Evolutionary conservation across 768 basidiomycete genomes (phyloP), one percentile per base, ranked within the genome.

Genomic region (Pleurotus tuoliensis): DNA sequence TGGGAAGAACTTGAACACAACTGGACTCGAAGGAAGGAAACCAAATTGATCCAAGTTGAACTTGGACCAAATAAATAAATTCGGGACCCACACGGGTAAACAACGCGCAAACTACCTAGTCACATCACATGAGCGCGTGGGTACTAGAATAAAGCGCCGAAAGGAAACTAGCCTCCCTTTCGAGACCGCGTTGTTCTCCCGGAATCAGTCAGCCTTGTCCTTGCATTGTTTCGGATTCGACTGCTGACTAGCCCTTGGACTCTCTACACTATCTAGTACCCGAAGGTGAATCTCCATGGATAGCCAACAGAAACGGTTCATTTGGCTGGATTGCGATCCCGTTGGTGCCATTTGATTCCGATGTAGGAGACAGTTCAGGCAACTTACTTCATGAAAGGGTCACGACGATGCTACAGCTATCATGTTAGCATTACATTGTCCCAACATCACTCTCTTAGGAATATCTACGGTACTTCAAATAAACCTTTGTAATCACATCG

Each of bases 401-500:
- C 93, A 95, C 63, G 93, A 96, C 63, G 93, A 95, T 72, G 94
- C 90, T 4, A 85, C 84, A 9, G 92, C 91, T 3, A 85, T 95
- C 50, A 73, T 95, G 65, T 72, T 94, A 7, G 91, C 90, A 3
- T 65, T 88, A 4, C 82, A 91, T 61, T 77, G 78, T 11, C 76
- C 80, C 1, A 78, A 85, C 58, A 79, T 94, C 56, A 69, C 79
- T 38, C 81, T 96, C 16, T 70, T 93, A 5, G 94, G 93, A 1
- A 73, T 95, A n/a, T 94, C 92, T 0, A 91, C 91, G 22, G 92
- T 91, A 69, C 62, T 75, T 57, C 22, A 43, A 13, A 34, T 34
- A 34, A 34, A 34, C 30, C 9, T 34, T 34, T 34, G 30, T 34
- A 30, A 30, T 34, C 30, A 9, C 30, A 34, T 34, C 30, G 40